Evolutionary conservation across 2,329 filamentous ascomycete genomes (phyloP).

Genomic region (Cryoendolithus antarcticus): DNA sequence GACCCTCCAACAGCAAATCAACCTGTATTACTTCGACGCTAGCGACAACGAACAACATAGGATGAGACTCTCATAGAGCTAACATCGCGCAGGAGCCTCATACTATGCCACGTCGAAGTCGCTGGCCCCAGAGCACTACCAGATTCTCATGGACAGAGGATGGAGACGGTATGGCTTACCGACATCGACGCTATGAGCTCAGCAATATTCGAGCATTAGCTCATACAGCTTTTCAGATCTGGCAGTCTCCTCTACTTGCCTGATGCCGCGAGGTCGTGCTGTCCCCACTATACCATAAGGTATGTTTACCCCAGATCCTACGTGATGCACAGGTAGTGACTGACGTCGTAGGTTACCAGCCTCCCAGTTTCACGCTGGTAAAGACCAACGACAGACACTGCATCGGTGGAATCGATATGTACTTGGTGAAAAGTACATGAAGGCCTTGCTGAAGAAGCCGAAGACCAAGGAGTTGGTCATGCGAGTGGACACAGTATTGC

Average conservation of each 20-base stretch:
- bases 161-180: conserved; percentile 58
- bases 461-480: conserved; percentile 49
- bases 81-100: conserved; percentile 45
- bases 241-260: conserved; percentile 62
- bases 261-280: conserved; percentile 69
- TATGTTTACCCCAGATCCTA: conserved; percentile 11
- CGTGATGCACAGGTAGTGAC: conserved; percentile 1
- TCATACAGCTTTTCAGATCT: conserved; percentile 21
- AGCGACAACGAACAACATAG: background rate
- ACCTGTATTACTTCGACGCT: background rate
- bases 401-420: conserved; percentile 66
- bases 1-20: background rate
- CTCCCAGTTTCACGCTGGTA: conserved; percentile 49
- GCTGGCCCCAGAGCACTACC: conserved; percentile 56
- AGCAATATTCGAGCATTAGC: background rate
- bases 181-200: conserved; percentile 6
- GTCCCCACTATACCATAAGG: conserved; percentile 77
- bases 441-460: conserved; percentile 51
- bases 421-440: conserved; percentile 54
- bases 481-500: background rate
- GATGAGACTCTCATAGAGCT: conserved; percentile 11
- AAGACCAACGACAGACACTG: conserved; percentile 61
- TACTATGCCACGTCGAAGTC: conserved; percentile 56
- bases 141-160: conserved; percentile 58
- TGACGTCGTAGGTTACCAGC: conserved; percentile 47